phyloP scores from a whole-genome alignment of 805 yeast genomes.

The Teunomyces gatunensis region DNA sequence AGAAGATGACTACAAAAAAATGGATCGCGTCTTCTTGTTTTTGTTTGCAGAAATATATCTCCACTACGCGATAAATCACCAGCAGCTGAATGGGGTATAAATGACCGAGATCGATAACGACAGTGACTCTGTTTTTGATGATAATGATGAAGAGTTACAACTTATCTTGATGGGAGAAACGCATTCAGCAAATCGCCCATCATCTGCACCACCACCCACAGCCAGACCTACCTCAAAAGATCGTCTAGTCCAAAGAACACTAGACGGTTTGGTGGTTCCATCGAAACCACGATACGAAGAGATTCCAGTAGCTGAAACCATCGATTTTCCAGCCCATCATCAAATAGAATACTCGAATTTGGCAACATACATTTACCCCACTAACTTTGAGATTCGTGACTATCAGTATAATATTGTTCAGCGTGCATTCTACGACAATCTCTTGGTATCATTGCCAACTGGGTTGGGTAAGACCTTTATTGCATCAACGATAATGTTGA shows the following conservation, averaged over 20 bases:
- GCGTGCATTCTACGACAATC: slow-evolving; percentile 67
- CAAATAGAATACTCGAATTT: slow-evolving; percentile 3
- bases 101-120: slow-evolving; percentile 5
- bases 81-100: neutral
- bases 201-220: neutral
- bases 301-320: neutral
- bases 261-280: neutral
- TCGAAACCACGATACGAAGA: neutral
- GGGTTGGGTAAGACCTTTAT: slow-evolving; percentile 97
- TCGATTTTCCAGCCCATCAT: slow-evolving; percentile 9
- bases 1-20: too few species aligned
- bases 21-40: too few species aligned
- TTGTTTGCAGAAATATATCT: neutral
- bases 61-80: neutral
- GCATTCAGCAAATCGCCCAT: neutral
- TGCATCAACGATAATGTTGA: slow-evolving; percentile 91
- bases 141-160: slow-evolving; percentile 10
- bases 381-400: slow-evolving; percentile 78
- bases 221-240: neutral
- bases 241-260: neutral
- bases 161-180: slow-evolving; percentile 1
- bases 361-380: slow-evolving; percentile 70
- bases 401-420: slow-evolving; percentile 82
- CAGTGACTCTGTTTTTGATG: slow-evolving; percentile 10
- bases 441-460: slow-evolving; percentile 90